Evolutionary conservation across 805 yeast species (phyloP).

Genomic region (Saturnispora sekii): DNA sequence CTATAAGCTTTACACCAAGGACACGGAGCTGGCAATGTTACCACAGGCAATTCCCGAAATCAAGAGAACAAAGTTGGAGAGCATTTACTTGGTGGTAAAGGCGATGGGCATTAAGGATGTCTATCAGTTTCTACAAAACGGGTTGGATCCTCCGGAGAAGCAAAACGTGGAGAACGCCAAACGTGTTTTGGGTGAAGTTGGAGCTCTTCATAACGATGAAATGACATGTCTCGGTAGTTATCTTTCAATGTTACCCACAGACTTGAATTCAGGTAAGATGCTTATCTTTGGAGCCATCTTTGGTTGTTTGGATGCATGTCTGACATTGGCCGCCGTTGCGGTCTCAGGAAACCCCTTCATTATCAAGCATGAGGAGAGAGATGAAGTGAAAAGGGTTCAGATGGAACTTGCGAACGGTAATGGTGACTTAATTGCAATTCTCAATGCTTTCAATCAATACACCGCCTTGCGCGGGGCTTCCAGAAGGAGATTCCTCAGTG

Average conservation of each 20-base stretch:
- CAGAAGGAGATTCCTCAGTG: conserved; percentile 39
- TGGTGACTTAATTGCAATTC: conserved; percentile 72
- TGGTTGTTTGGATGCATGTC: conserved; percentile 67
- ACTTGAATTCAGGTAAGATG: conserved; percentile 75
- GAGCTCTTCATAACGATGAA: conserved; percentile 46
- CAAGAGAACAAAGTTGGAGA: conserved; percentile 72
- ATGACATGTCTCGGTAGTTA: conserved; percentile 75
- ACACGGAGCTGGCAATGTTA: conserved; percentile 50
- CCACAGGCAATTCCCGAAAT: conserved; percentile 84
- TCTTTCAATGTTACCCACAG: conserved; percentile 76
- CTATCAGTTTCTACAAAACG: conserved; percentile 54
- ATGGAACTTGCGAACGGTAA: conserved; percentile 35
- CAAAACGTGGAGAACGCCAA: conserved; percentile 43
- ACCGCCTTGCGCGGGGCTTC: conserved; percentile 22
- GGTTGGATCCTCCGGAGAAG: conserved; percentile 72
- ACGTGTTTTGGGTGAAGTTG: conserved; percentile 51
- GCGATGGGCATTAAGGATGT: conserved; percentile 81
- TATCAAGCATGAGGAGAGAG: conserved; percentile 52
- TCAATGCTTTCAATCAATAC: conserved; percentile 51
- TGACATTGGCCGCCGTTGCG: conserved; percentile 72
- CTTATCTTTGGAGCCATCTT: conserved; percentile 72
- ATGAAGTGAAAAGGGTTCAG: conserved; percentile 42
- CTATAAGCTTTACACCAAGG: conserved; percentile 65
- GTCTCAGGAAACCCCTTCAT: conserved; percentile 69
- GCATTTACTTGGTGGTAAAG: conserved; percentile 72